Conservation (phyloP, 176 grass and related monocot genomes). For the Oryza rufipogon region DNA sequence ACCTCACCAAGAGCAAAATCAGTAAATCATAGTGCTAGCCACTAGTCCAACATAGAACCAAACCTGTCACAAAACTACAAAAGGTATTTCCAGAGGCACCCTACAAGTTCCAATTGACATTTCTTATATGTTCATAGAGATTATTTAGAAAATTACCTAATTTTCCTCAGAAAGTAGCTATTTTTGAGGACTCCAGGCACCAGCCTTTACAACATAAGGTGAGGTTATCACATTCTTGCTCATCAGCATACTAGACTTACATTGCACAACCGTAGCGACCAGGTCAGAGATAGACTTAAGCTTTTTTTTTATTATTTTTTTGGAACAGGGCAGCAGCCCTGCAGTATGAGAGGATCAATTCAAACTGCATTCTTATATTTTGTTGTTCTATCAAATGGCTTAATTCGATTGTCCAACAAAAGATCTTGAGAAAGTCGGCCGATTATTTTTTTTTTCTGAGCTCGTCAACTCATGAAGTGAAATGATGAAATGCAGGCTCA, state of each 20-base stretch:
- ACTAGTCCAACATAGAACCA: not conserved
- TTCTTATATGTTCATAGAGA: not conserved
- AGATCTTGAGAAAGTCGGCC: not conserved
- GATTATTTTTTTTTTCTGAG: not conserved
- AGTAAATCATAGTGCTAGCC: not conserved
- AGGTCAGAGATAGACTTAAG: not conserved
- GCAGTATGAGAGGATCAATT: not conserved
- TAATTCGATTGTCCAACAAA: not conserved
- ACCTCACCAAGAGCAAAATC: not conserved
- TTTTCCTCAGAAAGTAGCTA: not conserved
- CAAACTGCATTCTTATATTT: not conserved
- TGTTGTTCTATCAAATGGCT: constrained; percentile 13
- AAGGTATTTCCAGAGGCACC: not conserved
- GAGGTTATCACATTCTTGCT: not conserved
- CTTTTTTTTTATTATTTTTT: not conserved
- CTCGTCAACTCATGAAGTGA: not conserved
- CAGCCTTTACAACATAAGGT: not conserved
- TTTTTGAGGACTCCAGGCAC: not conserved
- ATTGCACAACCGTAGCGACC: not conserved
- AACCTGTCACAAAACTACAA: not conserved
- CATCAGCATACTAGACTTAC: not conserved
- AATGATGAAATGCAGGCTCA: constrained; percentile 19
- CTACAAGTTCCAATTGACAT: not conserved
- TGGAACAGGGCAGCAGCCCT: not conserved
- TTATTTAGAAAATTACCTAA: not conserved